Evolutionary conservation across 176 grass and related monocot genomes (phyloP).

Genomic region (Hordeum marinum): DNA sequence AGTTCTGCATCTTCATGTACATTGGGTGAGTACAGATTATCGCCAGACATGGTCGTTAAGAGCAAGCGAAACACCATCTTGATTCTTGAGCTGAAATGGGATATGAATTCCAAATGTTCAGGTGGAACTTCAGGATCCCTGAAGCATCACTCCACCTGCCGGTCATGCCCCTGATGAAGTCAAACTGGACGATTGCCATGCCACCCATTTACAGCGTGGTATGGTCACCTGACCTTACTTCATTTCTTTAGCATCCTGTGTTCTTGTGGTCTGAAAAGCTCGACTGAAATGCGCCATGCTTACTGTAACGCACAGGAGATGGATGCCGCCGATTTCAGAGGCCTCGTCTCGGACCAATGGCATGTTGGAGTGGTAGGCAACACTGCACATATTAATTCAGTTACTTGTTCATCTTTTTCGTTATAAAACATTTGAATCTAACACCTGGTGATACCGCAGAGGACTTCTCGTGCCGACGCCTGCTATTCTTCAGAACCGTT

Average conservation of each 20-base stretch:
- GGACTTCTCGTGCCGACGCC: constrained; percentile 24
- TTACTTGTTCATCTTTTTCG: not conserved
- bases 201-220: constrained; percentile 96
- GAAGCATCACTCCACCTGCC: constrained; percentile 77
- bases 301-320: constrained; percentile 61
- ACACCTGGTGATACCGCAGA: constrained; percentile 37
- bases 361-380: constrained; percentile 86
- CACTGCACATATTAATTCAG: not conserved
- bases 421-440: not conserved
- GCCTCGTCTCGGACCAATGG: constrained; percentile 82
- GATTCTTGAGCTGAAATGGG: not conserved
- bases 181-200: constrained; percentile 61
- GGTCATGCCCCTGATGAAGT: constrained; percentile 59
- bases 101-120: constrained; percentile 27
- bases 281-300: not conserved
- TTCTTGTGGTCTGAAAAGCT: not conserved
- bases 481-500: constrained; percentile 42
- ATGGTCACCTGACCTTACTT: not conserved
- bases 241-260: not conserved
- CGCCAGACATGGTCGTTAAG: not conserved
- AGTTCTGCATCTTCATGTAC: constrained; percentile 94
- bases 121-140: constrained; percentile 94
- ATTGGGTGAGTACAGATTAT: constrained; percentile 59
- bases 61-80: not conserved
- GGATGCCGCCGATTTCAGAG: constrained; percentile 69